Evolutionary conservation across 179 eudicot species (phyloP).

Genomic region (Nepenthes alata): DNA sequence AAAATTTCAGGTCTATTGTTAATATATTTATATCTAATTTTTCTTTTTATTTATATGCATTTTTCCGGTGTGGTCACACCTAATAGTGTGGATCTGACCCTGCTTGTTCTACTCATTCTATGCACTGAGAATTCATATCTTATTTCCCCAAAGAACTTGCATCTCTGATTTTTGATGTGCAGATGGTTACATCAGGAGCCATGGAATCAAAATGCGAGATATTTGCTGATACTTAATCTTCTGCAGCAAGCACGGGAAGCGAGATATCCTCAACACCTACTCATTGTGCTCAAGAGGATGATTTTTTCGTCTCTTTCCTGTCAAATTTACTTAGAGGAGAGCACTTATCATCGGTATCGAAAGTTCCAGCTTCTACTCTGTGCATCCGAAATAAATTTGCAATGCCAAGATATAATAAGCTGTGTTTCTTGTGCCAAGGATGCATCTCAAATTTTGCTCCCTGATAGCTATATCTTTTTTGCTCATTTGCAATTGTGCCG

Average conservation of each 20-base stretch:
- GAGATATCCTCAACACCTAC: conserved; percentile 49
- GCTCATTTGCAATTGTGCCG: conserved; percentile 87
- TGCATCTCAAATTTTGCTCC: conserved; percentile 48
- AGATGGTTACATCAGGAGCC: conserved; percentile 87
- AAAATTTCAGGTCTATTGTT: too few relatives aligned
- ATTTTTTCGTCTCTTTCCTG: conserved; percentile 39
- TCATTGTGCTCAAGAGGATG: conserved; percentile 51
- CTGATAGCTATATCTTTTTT: conserved; percentile 45
- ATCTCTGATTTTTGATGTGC: conserved; percentile 12
- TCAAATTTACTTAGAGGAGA: conserved; percentile 18
- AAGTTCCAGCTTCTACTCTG: conserved; percentile 78
- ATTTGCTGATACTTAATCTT: conserved; percentile 55
- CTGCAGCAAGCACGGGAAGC: conserved; percentile 64
- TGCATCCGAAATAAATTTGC: conserved; percentile 70
- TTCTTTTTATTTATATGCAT: too few relatives aligned
- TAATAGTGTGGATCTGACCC: too few relatives aligned
- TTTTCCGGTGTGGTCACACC: too few relatives aligned
- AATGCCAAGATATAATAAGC: conserved; percentile 34
- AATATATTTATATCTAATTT: too few relatives aligned
- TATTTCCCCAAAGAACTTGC: background rate
- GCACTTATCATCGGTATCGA: conserved; percentile 28
- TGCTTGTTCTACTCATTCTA: too few relatives aligned
- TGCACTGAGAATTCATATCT: too few relatives aligned
- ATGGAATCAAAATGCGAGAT: conserved; percentile 69
- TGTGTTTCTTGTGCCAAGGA: conserved; percentile 46